A percentile compares a stretch with the other conserved stretches of the same genome.
These are phyloP conservation scores for Piper betle DNA, from an alignment of 164 flowering plant genomes.

Conservation along the genomic window DNA sequence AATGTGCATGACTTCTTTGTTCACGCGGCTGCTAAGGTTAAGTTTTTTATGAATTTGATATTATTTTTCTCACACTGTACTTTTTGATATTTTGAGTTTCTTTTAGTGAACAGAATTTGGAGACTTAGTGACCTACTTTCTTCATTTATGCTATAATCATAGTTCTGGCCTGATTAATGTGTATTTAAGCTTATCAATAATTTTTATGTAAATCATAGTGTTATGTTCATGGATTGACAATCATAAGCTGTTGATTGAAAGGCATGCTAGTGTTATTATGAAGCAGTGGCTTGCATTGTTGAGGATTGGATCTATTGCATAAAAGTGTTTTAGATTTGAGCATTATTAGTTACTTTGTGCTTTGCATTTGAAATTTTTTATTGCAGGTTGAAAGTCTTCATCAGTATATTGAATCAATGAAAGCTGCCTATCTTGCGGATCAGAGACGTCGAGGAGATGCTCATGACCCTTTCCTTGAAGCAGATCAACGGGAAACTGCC, in stretches of 20 bases:
- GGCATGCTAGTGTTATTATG: background rate
- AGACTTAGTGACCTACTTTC: too few species aligned
- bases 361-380: conserved; percentile 1
- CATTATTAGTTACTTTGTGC: background rate
- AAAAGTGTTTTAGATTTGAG: background rate
- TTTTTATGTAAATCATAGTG: too few species aligned
- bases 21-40: conserved; percentile 96
- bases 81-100: background rate
- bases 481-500: conserved; percentile 84
- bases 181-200: too few species aligned
- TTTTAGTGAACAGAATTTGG: too few species aligned
- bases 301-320: background rate
- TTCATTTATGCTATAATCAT: too few species aligned
- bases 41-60: background rate
- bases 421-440: conserved; percentile 81
- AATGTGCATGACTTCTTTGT: conserved; percentile 95
- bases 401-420: conserved; percentile 91
- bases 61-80: background rate
- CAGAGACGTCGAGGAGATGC: conserved; percentile 80
- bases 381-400: conserved; percentile 87
- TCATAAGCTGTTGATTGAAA: too few species aligned
- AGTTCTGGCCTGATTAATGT: too few species aligned
- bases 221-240: too few species aligned
- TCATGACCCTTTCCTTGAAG: conserved; percentile 91
- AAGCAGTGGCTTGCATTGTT: background rate